Evolutionary conservation across 2,329 filamentous ascomycete genomes (phyloP).

Genomic region (Pochonia chlamydosporia): DNA sequence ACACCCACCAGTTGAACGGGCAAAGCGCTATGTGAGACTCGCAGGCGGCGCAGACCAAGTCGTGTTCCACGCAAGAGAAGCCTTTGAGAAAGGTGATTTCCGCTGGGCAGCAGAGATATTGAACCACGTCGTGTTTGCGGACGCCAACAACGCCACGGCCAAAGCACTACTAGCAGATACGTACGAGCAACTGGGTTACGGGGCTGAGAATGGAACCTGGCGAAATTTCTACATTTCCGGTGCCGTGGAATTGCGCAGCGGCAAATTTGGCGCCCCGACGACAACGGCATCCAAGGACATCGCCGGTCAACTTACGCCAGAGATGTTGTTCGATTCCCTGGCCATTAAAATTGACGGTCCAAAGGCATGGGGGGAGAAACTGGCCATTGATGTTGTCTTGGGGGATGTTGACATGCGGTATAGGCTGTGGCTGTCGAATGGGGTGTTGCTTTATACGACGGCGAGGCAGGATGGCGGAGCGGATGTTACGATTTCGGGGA

Average conservation of each 20-base stretch:
- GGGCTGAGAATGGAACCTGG: slow-evolving; percentile 33
- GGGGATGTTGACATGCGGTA: slow-evolving; percentile 1
- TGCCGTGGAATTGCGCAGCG: slow-evolving; percentile 19
- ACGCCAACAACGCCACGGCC: slow-evolving; percentile 15
- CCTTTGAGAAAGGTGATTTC: slow-evolving; percentile 22
- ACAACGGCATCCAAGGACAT: slow-evolving; percentile 3
- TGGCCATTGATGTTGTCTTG: slow-evolving; percentile 6
- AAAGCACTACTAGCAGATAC: slow-evolving; percentile 21
- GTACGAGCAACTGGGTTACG: slow-evolving; percentile 28
- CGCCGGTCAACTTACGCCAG: slow-evolving; percentile 5
- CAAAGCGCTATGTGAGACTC: slow-evolving; percentile 27
- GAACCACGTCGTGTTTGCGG: slow-evolving; percentile 25
- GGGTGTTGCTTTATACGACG: slow-evolving; percentile 3
- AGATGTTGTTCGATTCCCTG: slow-evolving; percentile 8
- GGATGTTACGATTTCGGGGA: background rate
- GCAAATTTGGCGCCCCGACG: slow-evolving; percentile 6
- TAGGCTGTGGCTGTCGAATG: slow-evolving; percentile 8
- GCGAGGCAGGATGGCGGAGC: background rate
- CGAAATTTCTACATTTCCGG: slow-evolving; percentile 31
- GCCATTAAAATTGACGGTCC: slow-evolving; percentile 7
- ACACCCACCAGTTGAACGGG: slow-evolving; percentile 18
- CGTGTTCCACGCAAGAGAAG: slow-evolving; percentile 22
- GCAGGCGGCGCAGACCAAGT: slow-evolving; percentile 28
- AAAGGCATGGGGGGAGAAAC: slow-evolving; percentile 1
- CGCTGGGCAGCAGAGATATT: slow-evolving; percentile 34